These are phyloP conservation scores for Kodamaea nitidulidarum DNA, from an alignment of 805 yeast genomes.

Conservation along the genomic window DNA sequence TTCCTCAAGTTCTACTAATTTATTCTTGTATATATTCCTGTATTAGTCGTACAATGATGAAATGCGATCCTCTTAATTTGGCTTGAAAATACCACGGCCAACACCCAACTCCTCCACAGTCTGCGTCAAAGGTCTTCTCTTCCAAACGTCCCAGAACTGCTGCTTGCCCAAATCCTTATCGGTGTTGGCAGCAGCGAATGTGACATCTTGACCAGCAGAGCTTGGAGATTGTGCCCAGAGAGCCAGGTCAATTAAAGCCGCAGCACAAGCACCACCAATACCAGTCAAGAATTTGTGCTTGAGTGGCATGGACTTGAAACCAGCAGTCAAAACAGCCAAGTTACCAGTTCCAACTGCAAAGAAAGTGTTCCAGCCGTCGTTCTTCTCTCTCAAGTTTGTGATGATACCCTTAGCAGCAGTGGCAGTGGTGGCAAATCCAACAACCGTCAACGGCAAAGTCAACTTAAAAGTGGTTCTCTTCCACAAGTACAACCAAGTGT, in stretches of 20 bases:
- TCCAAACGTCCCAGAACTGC: conserved; percentile 75
- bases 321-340: conserved; percentile 42
- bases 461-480: conserved; percentile 40
- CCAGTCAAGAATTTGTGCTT: conserved; percentile 41
- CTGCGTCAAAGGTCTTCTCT: conserved; percentile 78
- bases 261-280: conserved; percentile 34
- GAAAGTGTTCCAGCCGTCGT: conserved; percentile 59
- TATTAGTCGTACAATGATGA: conserved; percentile 5
- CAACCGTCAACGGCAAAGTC: conserved; percentile 37
- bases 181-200: conserved; percentile 38
- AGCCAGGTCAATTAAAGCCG: conserved; percentile 36
- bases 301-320: conserved; percentile 38
- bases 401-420: conserved; percentile 46
- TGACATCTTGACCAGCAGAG: conserved; percentile 36
- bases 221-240: conserved; percentile 40
- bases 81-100: conserved; percentile 53
- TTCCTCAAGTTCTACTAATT: too few species aligned
- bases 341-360: conserved; percentile 59
- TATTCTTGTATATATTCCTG: background rate
- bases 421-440: conserved; percentile 47
- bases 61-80: conserved; percentile 5
- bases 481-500: conserved; percentile 44
- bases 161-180: conserved; percentile 32
- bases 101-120: conserved; percentile 73
- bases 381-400: conserved; percentile 58